Conservation (phyloP, 2,329 filamentous ascomycete species). For the Scedosporium aurantiacum region DNA sequence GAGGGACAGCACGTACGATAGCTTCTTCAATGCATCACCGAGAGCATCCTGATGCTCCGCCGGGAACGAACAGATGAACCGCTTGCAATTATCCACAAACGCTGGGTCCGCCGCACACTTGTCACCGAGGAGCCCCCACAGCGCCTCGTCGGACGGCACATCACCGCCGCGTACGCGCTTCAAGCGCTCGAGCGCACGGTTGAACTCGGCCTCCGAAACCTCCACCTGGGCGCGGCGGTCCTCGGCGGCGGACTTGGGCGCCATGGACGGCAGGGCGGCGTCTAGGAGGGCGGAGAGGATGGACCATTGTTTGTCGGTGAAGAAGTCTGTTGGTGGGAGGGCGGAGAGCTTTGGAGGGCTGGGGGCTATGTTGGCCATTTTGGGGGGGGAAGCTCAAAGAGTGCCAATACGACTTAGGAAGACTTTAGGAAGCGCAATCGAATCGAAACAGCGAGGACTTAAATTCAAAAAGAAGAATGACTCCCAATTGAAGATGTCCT, state of each 20-base stretch:
- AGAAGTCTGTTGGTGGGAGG: constrained; percentile 22
- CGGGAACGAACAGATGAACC: constrained; percentile 27
- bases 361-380: not conserved
- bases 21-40: constrained; percentile 24
- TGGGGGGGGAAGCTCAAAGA: not conserved
- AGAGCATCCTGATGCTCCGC: constrained; percentile 22
- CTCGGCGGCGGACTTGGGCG: constrained; percentile 19
- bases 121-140: constrained; percentile 42
- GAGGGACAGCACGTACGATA: constrained; percentile 30
- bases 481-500: too few relatives aligned
- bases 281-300: constrained; percentile 44
- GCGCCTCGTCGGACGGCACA: constrained; percentile 28
- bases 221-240: constrained; percentile 30
- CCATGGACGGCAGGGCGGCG: constrained; percentile 49
- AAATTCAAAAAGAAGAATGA: too few relatives aligned
- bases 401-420: too few relatives aligned
- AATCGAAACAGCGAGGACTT: too few relatives aligned
- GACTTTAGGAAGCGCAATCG: too few relatives aligned
- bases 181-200: constrained; percentile 29
- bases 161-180: constrained; percentile 21
- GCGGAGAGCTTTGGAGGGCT: constrained; percentile 7
- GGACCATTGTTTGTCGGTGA: constrained; percentile 40
- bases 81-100: constrained; percentile 39
- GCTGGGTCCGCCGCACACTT: constrained; percentile 37
- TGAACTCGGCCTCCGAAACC: constrained; percentile 39